These are phyloP conservation scores for Taiozyma sp. DNA, from an alignment of 1,139 yeast species.

Conservation along the genomic window DNA sequence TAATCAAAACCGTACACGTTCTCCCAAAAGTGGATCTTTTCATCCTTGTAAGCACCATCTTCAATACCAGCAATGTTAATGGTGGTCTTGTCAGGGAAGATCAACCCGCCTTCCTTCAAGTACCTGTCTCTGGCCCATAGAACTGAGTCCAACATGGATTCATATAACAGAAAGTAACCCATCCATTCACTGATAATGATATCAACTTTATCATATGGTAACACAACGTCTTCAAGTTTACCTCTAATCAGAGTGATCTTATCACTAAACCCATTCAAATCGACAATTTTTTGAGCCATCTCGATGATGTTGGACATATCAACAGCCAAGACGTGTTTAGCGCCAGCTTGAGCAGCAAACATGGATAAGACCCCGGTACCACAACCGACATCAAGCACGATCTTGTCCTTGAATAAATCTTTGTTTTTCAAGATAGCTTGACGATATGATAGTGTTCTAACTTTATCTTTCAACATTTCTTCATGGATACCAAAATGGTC, in stretches of 20 bases:
- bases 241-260: conserved; percentile 89
- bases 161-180: conserved; percentile 96
- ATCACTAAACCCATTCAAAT: conserved; percentile 79
- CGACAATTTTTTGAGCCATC: conserved; percentile 85
- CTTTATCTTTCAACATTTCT: conserved; percentile 96
- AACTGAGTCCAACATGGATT: conserved; percentile 97
- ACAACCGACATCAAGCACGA: conserved; percentile 98
- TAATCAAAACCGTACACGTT: conserved; percentile 97
- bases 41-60: conserved; percentile 90
- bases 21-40: conserved; percentile 93
- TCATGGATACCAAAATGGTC: conserved; percentile 98
- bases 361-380: conserved; percentile 96
- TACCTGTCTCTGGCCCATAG: conserved; percentile 91
- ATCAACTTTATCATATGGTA: conserved; percentile 82
- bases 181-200: conserved; percentile 98
- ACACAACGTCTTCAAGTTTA: conserved; percentile 86
- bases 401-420: conserved; percentile 83
- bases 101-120: conserved; percentile 76
- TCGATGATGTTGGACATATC: conserved; percentile 97
- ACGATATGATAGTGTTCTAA: conserved; percentile 88
- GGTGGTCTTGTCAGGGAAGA: conserved; percentile 92
- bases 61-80: conserved; percentile 92
- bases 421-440: conserved; percentile 91
- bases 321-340: conserved; percentile 93
- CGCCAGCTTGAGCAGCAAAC: conserved; percentile 99